A percentile compares a stretch with the other conserved stretches of the same genome.
Conservation (phyloP, 441 rosid species). For the Flueggea neowawraea region DNA sequence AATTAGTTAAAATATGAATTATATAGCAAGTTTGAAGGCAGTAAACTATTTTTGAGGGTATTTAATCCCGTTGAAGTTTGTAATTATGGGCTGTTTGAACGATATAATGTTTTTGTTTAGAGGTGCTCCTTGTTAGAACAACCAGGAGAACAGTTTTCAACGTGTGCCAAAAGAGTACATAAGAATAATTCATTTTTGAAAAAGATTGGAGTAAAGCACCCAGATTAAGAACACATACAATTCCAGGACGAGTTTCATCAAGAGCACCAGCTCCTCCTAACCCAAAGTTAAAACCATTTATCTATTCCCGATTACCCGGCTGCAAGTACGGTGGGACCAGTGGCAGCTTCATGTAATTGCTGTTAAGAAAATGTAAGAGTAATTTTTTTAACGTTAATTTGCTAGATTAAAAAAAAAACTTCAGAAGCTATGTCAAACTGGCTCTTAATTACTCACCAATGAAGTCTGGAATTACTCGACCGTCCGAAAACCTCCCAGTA, state of each 20-base stretch:
- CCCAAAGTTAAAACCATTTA: background rate
- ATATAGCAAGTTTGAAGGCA: too few species aligned
- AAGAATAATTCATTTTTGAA: too few species aligned
- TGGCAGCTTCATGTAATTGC: constrained; percentile 2
- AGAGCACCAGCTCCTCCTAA: constrained; percentile 5
- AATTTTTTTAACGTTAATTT: background rate
- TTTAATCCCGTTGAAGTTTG: too few species aligned
- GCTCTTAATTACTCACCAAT: too few species aligned
- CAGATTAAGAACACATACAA: background rate
- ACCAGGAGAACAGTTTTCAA: too few species aligned
- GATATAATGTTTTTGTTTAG: too few species aligned
- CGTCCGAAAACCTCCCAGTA: background rate
- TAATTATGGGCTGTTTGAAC: too few species aligned
- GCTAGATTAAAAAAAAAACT: too few species aligned
- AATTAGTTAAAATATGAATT: background rate
- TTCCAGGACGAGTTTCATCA: background rate
- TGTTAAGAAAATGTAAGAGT: background rate
- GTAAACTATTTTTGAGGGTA: too few species aligned
- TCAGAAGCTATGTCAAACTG: background rate
- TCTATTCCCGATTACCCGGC: background rate
- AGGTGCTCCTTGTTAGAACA: too few species aligned
- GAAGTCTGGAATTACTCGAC: background rate
- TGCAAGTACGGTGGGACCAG: background rate
- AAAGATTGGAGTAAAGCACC: background rate
- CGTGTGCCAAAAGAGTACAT: too few species aligned